Evolutionary conservation across 352 stramenopile species (phyloP).

Genomic region (Plasmopara muralis): DNA sequence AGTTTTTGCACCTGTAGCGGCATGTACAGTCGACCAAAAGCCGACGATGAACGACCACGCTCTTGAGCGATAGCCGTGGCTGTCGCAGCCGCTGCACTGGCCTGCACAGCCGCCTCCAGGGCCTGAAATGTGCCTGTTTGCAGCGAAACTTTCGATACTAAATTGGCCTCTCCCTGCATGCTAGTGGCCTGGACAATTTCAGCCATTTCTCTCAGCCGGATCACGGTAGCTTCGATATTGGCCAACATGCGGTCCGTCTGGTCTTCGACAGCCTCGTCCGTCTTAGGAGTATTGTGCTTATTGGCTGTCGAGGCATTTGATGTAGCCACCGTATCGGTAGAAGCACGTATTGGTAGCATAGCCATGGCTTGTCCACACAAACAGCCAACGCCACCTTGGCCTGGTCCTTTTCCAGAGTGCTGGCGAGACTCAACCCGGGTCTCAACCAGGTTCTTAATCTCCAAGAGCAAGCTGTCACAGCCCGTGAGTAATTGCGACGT

Average conservation of each 20-base stretch:
- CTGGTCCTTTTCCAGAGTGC: slow-evolving; percentile 26
- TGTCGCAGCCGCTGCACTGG: slow-evolving; percentile 53
- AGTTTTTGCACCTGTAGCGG: slow-evolving; percentile 71
- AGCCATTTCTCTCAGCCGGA: slow-evolving; percentile 60
- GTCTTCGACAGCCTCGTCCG: slow-evolving; percentile 67
- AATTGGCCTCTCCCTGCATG: slow-evolving; percentile 76
- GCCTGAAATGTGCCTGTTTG: slow-evolving; percentile 50
- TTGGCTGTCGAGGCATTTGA: slow-evolving; percentile 10
- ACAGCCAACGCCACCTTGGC: slow-evolving; percentile 35
- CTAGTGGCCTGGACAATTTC: slow-evolving; percentile 80
- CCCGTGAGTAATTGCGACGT: slow-evolving; percentile 71
- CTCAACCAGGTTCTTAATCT: slow-evolving; percentile 68
- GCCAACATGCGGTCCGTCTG: slow-evolving; percentile 70
- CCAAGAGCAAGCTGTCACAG: slow-evolving; percentile 66
- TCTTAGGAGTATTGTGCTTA: slow-evolving; percentile 7
- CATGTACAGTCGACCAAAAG: slow-evolving; percentile 49
- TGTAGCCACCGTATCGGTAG: slow-evolving; percentile 6
- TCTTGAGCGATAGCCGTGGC: slow-evolving; percentile 70
- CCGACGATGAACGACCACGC: slow-evolving; percentile 43
- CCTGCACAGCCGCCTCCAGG: slow-evolving; percentile 49
- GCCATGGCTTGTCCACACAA: slow-evolving; percentile 50
- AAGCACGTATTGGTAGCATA: slow-evolving; percentile 45
- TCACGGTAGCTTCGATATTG: slow-evolving; percentile 69
- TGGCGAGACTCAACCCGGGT: slow-evolving; percentile 45
- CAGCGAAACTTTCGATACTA: slow-evolving; percentile 70